Base-by-base conservation (phyloP, 345 rosid species). In the Acer negundo region DNA sequence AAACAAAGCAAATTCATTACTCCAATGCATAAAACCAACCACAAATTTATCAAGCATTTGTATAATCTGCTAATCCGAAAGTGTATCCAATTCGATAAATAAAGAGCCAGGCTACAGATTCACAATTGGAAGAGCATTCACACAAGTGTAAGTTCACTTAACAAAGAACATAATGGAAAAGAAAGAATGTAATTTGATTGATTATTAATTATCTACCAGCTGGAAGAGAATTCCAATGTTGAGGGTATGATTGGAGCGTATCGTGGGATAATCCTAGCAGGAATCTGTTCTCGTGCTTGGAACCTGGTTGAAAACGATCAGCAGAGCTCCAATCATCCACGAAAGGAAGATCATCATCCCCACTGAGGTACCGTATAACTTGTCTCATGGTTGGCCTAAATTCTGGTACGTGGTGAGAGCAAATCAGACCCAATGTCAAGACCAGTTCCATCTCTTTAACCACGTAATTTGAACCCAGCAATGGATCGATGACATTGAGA, bases 371-470 rank as follows among this genome's bases (percentile, higher is more conserved):
- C 83, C 87, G 80, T 23, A 77, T 81, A 59, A 88, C 91, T 73
- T 77, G 86, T 78, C 86, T 85, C 91, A 89, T 91, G 20, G 85
- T 82, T 8, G 95, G 95, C 35, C 97, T 84, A 11, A 73, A 24
- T 15, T 72, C 78, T 7, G 80, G 81, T 9, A 46, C 73, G 28
- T 67, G 85, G 67, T 89, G 91, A 12, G 93, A 84, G 68, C 98
- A 92, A 1, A 80, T 62, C 35, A 92, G 77, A 3, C 97, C 97
- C 47, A 92, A 70, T 62, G 15, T 23, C 72, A 92, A 64, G 2
- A 86, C 87, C 61, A 89, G 51, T 74, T 80, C 86, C 81, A 92
- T 83, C 67, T 94, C 89, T 69, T 68, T 75, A 0, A 9, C 75
- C 1, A 10, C 74, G 62, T 77, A 91, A 31, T 31, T 74, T 4